Percentiles rank a stretch among this genome's conserved stretches.
These are phyloP conservation scores for Cercospora zeina DNA, from an alignment of 2,329 filamentous ascomycete genomes.

Conservation along the genomic window DNA sequence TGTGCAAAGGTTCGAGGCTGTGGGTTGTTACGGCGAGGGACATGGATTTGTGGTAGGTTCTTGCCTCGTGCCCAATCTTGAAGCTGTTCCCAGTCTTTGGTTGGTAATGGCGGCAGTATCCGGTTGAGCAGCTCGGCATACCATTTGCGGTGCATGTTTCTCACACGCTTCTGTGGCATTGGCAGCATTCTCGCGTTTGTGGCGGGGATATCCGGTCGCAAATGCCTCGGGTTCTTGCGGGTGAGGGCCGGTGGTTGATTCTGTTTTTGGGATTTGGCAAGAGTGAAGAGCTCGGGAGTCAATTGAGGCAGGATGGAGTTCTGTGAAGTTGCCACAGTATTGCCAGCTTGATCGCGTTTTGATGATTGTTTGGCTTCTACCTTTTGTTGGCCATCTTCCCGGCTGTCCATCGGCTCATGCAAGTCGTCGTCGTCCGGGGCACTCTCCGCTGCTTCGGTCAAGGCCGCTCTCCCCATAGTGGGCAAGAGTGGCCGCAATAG, in stretches of 20 bases:
- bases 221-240: slow-evolving; percentile 30
- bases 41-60: slow-evolving; percentile 14
- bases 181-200: slow-evolving; percentile 50
- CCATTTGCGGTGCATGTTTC: slow-evolving; percentile 48
- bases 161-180: slow-evolving; percentile 48
- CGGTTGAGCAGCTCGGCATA: slow-evolving; percentile 47
- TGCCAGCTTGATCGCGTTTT: too few relatives aligned
- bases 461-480: slow-evolving; percentile 1
- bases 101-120: slow-evolving; percentile 49
- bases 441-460: neutral
- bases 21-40: slow-evolving; percentile 16
- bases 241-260: slow-evolving; percentile 37
- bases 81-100: slow-evolving; percentile 48
- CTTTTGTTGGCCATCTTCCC: neutral
- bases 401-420: neutral
- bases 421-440: neutral
- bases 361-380: neutral
- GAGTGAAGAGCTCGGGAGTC: slow-evolving; percentile 38
- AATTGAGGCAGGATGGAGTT: slow-evolving; percentile 40
- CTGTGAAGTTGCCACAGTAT: neutral
- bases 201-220: slow-evolving; percentile 42
- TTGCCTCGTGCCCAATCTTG: slow-evolving; percentile 42
- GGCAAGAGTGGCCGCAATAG: slow-evolving; percentile 43
- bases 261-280: slow-evolving; percentile 38
- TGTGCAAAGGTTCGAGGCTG: neutral